These are phyloP conservation scores for Puccinia coronata DNA, from an alignment of 1,284 basidiomycete genomes.

Conservation along the genomic window DNA sequence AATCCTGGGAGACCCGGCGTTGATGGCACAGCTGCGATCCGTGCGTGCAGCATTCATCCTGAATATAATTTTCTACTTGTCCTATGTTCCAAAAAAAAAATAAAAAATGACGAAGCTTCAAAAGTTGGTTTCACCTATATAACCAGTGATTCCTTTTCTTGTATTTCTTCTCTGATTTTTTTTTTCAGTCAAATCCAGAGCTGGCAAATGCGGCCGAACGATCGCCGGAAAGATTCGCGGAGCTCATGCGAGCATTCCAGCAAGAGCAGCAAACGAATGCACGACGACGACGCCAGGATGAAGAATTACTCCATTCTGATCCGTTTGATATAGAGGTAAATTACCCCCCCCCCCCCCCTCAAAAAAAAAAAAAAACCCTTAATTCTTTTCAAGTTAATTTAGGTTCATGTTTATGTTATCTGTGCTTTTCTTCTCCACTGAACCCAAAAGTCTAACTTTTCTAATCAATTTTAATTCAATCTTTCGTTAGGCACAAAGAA, in stretches of 20 bases:
- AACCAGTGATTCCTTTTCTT: no score
- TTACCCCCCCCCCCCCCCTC: not conserved
- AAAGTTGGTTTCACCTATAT: no score
- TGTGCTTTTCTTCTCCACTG: not conserved
- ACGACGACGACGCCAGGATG: constrained; percentile 59
- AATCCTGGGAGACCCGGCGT: constrained; percentile 74
- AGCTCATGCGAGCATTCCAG: constrained; percentile 70
- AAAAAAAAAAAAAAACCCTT: not conserved
- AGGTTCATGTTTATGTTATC: not conserved
- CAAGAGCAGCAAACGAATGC: constrained; percentile 66
- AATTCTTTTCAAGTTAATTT: no score
- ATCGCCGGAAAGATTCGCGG: constrained; percentile 72
- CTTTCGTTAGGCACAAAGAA: constrained; percentile 67
- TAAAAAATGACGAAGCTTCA: no score
- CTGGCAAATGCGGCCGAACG: constrained; percentile 71
- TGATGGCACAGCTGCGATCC: constrained; percentile 74
- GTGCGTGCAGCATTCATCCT: no score
- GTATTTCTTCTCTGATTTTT: constrained; percentile 52
- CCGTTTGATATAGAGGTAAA: constrained; percentile 79
- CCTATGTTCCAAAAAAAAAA: no score
- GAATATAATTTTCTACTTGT: not conserved
- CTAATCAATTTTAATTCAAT: not conserved
- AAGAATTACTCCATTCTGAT: constrained; percentile 69
- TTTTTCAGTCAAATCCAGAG: constrained; percentile 71
- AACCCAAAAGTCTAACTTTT: not conserved